A percentile compares a stretch with the other conserved stretches of the same genome.
Evolutionary conservation across 768 basidiomycete genomes (phyloP).

Genomic region (Wakefieldia striispora): DNA sequence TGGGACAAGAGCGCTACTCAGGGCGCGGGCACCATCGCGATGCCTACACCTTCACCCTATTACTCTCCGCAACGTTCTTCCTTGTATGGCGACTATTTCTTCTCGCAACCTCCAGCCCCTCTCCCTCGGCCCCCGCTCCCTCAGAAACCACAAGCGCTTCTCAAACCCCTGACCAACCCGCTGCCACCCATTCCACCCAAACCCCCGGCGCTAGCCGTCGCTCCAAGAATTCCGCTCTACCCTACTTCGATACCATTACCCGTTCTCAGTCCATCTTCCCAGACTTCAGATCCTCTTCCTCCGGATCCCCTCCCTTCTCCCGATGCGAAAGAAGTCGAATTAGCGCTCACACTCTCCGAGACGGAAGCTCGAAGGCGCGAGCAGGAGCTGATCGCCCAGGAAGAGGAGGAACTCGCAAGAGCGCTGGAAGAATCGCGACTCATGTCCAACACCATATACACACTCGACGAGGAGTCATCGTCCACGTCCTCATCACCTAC

Average conservation of each 20-base stretch:
- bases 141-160: conserved; percentile 26
- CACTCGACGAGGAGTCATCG: conserved; percentile 4
- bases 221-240: conserved; percentile 32
- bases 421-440: conserved; percentile 58
- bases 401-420: conserved; percentile 65
- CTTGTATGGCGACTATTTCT: conserved; percentile 31
- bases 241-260: conserved; percentile 30
- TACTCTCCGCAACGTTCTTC: conserved; percentile 14
- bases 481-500: conserved; percentile 7
- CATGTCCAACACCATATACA: conserved; percentile 9
- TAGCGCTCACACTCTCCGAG: conserved; percentile 45
- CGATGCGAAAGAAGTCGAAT: conserved; percentile 45
- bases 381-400: conserved; percentile 31
- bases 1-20: conserved; percentile 19
- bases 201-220: conserved; percentile 23
- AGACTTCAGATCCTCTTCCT: conserved; percentile 2
- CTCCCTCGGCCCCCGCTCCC: conserved; percentile 31
- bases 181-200: conserved; percentile 43
- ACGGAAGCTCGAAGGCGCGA: conserved; percentile 38
- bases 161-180: conserved; percentile 32
- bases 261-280: conserved; percentile 8
- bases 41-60: conserved; percentile 6
- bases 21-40: conserved; percentile 12
- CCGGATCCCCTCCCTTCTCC: conserved; percentile 21
- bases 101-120: conserved; percentile 8